Evolutionary conservation across 2,329 filamentous ascomycete species (phyloP).

Genomic region (Orbilia quercus): DNA sequence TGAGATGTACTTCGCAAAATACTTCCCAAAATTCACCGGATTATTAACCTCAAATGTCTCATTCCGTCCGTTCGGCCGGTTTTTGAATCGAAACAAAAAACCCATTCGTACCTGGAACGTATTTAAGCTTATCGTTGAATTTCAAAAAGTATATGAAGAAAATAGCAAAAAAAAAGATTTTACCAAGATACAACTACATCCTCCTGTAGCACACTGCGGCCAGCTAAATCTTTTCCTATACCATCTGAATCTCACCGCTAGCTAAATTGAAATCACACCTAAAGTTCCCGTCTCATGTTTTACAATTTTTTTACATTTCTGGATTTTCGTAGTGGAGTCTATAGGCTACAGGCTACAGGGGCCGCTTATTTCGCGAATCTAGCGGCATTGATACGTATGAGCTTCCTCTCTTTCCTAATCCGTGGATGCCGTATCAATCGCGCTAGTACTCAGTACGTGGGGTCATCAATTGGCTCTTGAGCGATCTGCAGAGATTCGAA

Average conservation of each 20-base stretch:
- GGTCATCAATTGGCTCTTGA: conserved; percentile 8
- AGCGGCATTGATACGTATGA: not conserved
- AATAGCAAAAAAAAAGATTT: not conserved
- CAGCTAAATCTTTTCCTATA: conserved; percentile 8
- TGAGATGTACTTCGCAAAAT: not conserved
- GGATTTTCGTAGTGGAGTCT: not conserved
- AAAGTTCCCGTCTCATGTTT: conserved; percentile 6
- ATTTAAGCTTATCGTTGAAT: not conserved
- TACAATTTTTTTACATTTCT: not conserved
- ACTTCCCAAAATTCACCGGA: not conserved
- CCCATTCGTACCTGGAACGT: not conserved
- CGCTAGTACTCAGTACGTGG: conserved; percentile 9
- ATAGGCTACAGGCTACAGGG: no score
- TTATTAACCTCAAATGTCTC: no score
- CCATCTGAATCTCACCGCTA: not conserved
- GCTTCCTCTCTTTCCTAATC: no score
- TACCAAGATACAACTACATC: not conserved
- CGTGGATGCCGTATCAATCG: conserved; percentile 6
- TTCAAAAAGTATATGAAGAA: no score
- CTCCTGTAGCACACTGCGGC: not conserved
- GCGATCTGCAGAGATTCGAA: not conserved
- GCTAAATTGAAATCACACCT: not conserved
- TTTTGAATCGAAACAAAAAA: not conserved
- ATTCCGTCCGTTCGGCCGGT: not conserved
- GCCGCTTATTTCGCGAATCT: conserved; percentile 25